Conservation (phyloP, 2,329 filamentous ascomycete genomes). For the Akanthomyces lecanii region DNA sequence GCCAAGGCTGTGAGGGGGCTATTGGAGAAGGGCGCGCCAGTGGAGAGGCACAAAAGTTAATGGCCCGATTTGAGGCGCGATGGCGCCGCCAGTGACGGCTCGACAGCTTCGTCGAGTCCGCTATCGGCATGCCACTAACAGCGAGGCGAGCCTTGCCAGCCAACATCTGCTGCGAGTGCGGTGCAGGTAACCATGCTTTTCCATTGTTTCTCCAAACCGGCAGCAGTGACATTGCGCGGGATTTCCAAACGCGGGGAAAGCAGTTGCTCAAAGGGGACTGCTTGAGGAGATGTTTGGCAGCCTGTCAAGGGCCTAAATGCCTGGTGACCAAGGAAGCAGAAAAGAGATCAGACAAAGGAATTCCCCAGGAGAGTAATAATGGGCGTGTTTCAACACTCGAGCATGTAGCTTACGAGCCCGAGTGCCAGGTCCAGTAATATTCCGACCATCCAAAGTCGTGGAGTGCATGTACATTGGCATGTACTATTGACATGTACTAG, state of each 20-base stretch:
- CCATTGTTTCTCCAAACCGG: neutral
- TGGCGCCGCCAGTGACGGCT: slow-evolving; percentile 8
- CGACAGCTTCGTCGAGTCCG: neutral
- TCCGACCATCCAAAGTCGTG: neutral
- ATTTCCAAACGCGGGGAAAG: slow-evolving; percentile 3
- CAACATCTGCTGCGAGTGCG: neutral
- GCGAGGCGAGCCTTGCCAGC: neutral
- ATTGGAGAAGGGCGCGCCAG: neutral
- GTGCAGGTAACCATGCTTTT: neutral
- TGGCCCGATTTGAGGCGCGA: slow-evolving; percentile 9
- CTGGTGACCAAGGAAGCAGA: neutral
- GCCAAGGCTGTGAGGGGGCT: neutral
- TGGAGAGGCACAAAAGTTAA: neutral
- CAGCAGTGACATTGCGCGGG: slow-evolving; percentile 1
- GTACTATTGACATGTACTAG: neutral
- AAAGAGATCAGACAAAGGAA: neutral
- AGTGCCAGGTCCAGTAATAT: slow-evolving; percentile 1
- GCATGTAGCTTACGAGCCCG: slow-evolving; percentile 4
- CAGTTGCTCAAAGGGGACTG: neutral
- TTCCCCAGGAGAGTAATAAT: slow-evolving; percentile 3
- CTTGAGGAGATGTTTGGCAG: neutral
- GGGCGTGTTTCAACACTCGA: neutral
- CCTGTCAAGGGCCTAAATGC: neutral
- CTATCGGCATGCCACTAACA: slow-evolving; percentile 6
- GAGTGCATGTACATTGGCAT: neutral